These are phyloP conservation scores for Solanum sparsipilum DNA, from an alignment of 257 asterid species.

Conservation along the genomic window DNA sequence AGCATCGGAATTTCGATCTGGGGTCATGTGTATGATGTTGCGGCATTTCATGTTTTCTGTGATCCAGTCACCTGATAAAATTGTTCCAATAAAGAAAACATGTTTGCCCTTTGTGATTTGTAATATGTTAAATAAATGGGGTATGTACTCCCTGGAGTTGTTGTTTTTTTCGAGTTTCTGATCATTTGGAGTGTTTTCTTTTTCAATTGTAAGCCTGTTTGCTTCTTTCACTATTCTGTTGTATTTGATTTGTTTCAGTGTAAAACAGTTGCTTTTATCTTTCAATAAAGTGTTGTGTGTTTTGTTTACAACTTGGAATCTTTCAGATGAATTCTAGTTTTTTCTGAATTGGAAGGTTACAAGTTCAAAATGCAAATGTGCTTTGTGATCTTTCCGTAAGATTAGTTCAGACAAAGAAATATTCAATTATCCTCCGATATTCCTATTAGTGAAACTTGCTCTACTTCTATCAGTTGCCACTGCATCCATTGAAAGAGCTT, in stretches of 20 bases:
- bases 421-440: too few species aligned
- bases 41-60: background rate
- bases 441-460: too few species aligned
- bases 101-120: background rate
- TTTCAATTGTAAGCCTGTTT: background rate
- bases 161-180: background rate
- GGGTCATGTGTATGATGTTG: background rate
- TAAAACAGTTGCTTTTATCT: background rate
- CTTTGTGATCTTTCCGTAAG: too few species aligned
- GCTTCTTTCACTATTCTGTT: background rate
- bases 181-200: background rate
- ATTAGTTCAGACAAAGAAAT: too few species aligned
- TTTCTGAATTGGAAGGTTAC: background rate
- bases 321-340: too few species aligned
- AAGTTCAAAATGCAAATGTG: too few species aligned
- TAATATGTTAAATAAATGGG: background rate
- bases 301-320: background rate
- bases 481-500: too few species aligned
- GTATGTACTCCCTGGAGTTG: background rate
- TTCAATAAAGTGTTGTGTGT: background rate
- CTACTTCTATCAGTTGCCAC: too few species aligned
- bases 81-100: background rate
- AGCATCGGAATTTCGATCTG: background rate
- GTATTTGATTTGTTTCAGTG: too few species aligned
- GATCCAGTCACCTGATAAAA: background rate